Evolutionary conservation across 306 rosid genomes (phyloP), one percentile per base, ranked within the genome.

Genomic region (Begonia masoniana): DNA sequence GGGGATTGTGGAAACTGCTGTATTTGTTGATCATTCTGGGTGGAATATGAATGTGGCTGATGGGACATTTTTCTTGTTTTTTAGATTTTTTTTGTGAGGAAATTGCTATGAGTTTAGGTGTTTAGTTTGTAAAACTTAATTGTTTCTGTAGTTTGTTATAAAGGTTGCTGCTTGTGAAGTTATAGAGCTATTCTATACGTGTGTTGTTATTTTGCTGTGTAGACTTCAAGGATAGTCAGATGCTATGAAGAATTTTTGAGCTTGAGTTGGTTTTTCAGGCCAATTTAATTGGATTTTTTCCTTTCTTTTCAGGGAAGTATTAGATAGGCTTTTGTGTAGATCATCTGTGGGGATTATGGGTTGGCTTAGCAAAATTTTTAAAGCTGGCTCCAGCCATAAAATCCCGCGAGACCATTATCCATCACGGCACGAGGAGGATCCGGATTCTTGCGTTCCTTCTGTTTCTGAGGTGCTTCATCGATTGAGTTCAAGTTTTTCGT

Each of bases 401-500:
- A 45, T 45, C 23, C 15, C 52, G 4, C 96, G 83, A 62, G 83
- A 72, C 63, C 76, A 69, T 77, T 81, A 62, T 52, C 72, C 26
- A 51, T 43, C 78, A 11, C 63, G 52, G 13, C 66, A 63, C 59
- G 82, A 70, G 58, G 94, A 72, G 57, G 88, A 77, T 56, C 42
- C 73, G 1, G 64, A 65, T 75, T 70, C 61, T 71, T 70, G 69
- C 68, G 60, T 59, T 59, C 94, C 88, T 52, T 75, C 99, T 6
- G 69, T 75, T 58, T 79, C 99, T 0, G 82, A 82, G 92, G 96
- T 91, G 76, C 68, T n/a, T 12, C 13, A 10, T 47, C 41, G 13
- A 41, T 21, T 31, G 39, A 31, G 39, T 31, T 31, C 39, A 31
- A 31, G 39, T 31, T 13, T 48, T 15, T 49, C 2, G 39, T 31